Conservation (phyloP, 768 basidiomycete genomes). For the Boletus coccyginus region DNA sequence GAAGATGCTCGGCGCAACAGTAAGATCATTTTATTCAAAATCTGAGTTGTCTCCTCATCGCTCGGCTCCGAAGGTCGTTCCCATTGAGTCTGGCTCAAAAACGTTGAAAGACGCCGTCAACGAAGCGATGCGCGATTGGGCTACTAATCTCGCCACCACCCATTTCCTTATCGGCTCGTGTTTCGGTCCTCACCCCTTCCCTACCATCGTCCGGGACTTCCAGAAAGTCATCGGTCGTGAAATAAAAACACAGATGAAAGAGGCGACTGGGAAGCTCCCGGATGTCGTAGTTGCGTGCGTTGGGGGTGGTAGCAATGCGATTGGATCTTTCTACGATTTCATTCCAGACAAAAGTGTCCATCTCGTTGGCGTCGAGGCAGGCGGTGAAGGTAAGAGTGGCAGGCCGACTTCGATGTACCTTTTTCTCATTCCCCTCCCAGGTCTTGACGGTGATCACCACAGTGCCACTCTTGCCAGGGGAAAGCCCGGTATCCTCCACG, state of each 20-base stretch:
- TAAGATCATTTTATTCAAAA: background rate
- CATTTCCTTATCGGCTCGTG: conserved; percentile 3
- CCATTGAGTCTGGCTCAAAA: background rate
- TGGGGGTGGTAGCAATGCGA: background rate
- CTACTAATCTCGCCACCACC: background rate
- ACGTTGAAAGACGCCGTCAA: background rate
- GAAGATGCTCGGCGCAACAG: background rate
- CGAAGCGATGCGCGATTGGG: conserved; percentile 4
- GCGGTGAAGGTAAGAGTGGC: background rate
- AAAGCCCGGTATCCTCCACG: background rate
- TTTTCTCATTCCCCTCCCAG: background rate
- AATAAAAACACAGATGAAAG: background rate
- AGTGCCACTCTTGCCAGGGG: background rate
- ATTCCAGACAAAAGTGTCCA: background rate
- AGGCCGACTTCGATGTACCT: background rate
- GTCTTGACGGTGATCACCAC: conserved; percentile 1
- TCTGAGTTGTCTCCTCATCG: background rate
- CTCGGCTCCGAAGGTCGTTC: background rate
- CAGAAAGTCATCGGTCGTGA: background rate
- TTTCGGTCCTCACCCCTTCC: conserved; percentile 1
- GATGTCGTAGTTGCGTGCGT: background rate
- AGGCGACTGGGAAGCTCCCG: background rate
- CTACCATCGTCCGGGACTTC: conserved; percentile 1
- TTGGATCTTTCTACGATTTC: background rate
- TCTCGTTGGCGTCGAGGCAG: background rate